A percentile compares a stretch with the other conserved stretches of the same genome.
phyloP scores from a whole-genome alignment of 2,329 filamentous ascomycete species.

The Stagonosporopsis rhizophila region DNA sequence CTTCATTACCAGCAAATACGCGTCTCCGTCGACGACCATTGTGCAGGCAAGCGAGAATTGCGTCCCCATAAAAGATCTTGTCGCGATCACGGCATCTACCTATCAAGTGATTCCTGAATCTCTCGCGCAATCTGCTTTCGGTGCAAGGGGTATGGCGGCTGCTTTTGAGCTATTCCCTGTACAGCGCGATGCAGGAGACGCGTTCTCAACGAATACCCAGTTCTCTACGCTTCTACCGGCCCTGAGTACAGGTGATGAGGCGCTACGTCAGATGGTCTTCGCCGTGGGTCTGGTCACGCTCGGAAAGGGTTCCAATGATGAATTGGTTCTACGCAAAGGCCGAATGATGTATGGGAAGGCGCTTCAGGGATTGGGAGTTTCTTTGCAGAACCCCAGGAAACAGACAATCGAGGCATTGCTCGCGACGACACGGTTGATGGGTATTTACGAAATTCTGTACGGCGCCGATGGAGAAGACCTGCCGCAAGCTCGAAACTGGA shows the following conservation, averaged over 20 bases:
- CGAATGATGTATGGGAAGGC: constrained; percentile 35
- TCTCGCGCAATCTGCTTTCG: constrained; percentile 33
- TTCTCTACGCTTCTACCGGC: constrained; percentile 26
- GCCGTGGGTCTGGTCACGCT: constrained; percentile 36
- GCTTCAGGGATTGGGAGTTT: constrained; percentile 31
- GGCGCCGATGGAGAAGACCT: constrained; percentile 29
- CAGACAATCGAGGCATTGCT: constrained; percentile 34
- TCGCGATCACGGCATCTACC: constrained; percentile 19
- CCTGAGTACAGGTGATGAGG: constrained; percentile 32
- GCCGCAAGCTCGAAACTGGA: constrained; percentile 37
- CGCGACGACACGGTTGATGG: constrained; percentile 28
- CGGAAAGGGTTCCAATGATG: constrained; percentile 27
- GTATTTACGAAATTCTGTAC: constrained; percentile 32
- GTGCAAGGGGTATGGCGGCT: constrained; percentile 28
- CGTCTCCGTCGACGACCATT: background rate
- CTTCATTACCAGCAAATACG: constrained; percentile 58
- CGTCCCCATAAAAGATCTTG: constrained; percentile 2
- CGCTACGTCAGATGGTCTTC: constrained; percentile 32
- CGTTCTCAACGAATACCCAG: constrained; percentile 5
- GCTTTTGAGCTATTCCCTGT: constrained; percentile 35
- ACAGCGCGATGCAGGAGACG: constrained; percentile 3
- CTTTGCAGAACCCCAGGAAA: constrained; percentile 26
- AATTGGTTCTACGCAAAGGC: constrained; percentile 27
- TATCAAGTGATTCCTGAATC: constrained; percentile 1
- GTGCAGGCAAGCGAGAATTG: background rate